A percentile compares a stretch with the other conserved stretches of the same genome.
Conservation (phyloP, 345 rosid genomes). For the Pistacia vera region DNA sequence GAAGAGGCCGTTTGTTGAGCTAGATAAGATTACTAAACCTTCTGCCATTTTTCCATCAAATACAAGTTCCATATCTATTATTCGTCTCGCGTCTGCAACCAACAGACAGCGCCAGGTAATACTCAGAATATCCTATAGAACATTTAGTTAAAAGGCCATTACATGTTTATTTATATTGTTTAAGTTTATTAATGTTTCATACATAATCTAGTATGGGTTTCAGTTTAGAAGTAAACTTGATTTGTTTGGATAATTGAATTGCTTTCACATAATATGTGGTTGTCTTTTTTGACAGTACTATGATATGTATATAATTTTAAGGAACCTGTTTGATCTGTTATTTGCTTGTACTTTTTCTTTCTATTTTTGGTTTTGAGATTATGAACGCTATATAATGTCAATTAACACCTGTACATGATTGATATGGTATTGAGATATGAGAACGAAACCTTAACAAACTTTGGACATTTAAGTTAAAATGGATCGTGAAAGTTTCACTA, state of each 20-base stretch:
- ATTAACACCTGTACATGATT: too few relatives aligned
- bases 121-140: slow-evolving; percentile 7
- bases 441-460: not conserved
- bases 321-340: not conserved
- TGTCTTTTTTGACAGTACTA: not conserved
- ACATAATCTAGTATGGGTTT: not conserved
- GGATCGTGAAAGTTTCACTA: too few relatives aligned
- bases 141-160: not conserved
- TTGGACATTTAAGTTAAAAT: not conserved
- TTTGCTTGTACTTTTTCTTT: not conserved
- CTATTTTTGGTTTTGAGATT: not conserved
- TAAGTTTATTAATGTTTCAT: not conserved
- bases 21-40: slow-evolving; percentile 62
- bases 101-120: slow-evolving; percentile 72
- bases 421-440: not conserved
- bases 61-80: slow-evolving; percentile 91
- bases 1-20: slow-evolving; percentile 60
- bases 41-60: slow-evolving; percentile 85
- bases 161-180: not conserved
- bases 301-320: too few relatives aligned
- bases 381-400: too few relatives aligned
- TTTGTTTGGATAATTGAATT: not conserved
- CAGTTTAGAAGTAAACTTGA: not conserved
- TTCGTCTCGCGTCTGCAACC: slow-evolving; percentile 81
- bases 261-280: not conserved